Conservation (phyloP, 257 asterid species). For the Solanum sejunctum region DNA sequence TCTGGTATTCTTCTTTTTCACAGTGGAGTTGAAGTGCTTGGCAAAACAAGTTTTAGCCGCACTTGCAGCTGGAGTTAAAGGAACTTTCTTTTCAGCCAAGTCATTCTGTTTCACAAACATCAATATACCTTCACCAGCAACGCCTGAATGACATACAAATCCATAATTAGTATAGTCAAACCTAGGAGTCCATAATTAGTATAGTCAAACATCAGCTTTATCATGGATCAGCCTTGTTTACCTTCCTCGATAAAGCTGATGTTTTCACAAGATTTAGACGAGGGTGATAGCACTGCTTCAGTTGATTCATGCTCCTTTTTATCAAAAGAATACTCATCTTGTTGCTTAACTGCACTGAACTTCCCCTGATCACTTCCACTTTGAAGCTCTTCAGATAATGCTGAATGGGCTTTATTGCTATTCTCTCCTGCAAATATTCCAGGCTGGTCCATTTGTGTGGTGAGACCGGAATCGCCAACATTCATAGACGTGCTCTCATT, state of each 20-base stretch:
- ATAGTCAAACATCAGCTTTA: too few relatives aligned
- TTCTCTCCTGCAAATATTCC: background rate
- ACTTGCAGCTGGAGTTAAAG: background rate
- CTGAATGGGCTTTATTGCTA: background rate
- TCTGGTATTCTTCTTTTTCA: slow-evolving; percentile 26
- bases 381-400: slow-evolving; percentile 3
- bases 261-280: background rate
- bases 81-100: background rate
- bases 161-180: background rate
- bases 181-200: background rate
- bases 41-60: slow-evolving; percentile 4
- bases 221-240: background rate
- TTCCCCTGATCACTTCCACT: slow-evolving; percentile 14
- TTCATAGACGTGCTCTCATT: slow-evolving; percentile 5
- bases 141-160: slow-evolving; percentile 3
- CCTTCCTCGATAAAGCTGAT: background rate
- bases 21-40: background rate
- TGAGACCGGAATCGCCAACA: slow-evolving; percentile 3
- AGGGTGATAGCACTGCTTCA: background rate
- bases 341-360: background rate
- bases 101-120: slow-evolving; percentile 2
- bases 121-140: slow-evolving; percentile 1
- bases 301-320: slow-evolving; percentile 6
- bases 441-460: background rate
- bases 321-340: background rate